Conservation (phyloP, 2,329 filamentous ascomycete species). For the Pleomassaria siparia region DNA sequence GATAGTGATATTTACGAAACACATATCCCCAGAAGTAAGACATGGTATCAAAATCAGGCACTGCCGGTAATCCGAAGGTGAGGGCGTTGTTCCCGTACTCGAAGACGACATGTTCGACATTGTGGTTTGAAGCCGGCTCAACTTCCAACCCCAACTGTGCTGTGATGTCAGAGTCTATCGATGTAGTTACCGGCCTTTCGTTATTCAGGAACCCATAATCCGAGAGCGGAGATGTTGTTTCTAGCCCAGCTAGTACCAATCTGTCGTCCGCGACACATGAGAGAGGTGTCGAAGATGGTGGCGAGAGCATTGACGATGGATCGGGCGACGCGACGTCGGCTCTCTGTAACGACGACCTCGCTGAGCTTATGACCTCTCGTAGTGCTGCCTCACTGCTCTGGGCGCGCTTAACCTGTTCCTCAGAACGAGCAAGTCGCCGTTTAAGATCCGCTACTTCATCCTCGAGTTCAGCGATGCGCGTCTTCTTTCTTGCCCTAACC, state of each 20-base stretch:
- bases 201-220: not conserved
- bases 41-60: conserved; percentile 1
- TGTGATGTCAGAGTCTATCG: not conserved
- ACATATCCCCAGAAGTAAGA: conserved; percentile 7
- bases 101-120: not conserved
- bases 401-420: conserved; percentile 7
- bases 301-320: not conserved
- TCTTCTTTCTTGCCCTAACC: conserved; percentile 11
- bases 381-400: conserved; percentile 7
- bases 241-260: not conserved
- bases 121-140: not conserved
- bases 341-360: conserved; percentile 7
- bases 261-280: not conserved
- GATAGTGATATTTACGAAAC: conserved; percentile 3
- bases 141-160: not conserved
- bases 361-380: conserved; percentile 9
- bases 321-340: not conserved
- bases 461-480: conserved; percentile 3
- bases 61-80: conserved; percentile 7
- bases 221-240: not conserved
- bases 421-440: not conserved
- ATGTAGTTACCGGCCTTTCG: not conserved
- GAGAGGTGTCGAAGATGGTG: not conserved
- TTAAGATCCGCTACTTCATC: conserved; percentile 1
- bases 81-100: conserved; percentile 7